Base-by-base conservation (phyloP, 495 filamentous ascomycete genomes). In the Talaromyces nanjingensis region DNA sequence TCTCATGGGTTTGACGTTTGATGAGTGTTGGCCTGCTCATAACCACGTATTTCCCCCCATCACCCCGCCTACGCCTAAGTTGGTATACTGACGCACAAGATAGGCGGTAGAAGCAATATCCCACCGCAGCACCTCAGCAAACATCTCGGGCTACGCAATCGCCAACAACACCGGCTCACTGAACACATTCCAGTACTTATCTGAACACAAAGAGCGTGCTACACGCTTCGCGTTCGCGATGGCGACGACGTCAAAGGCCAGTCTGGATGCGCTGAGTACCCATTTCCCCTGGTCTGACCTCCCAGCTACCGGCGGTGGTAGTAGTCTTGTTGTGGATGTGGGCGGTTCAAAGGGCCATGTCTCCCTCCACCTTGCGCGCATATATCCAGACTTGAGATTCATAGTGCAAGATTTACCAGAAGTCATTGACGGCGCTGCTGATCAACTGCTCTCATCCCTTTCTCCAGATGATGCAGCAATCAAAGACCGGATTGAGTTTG, bases 341-440 rank as follows among this genome's bases (percentile, higher is more conserved):
- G 75, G 75, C 12, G 75, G 75, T 45, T 69, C 70, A 42, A 64
- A 66, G 14, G 74, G 75, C 11, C 61, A 65, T 54, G 68, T 68
- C 37, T 66, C 69, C 45, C 61, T 72, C 37, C 68, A 68, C 6
- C 64, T 78, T 16, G 69, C 73, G 31, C 56, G 67, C 29, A 39
- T 27, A 8, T 72, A 67, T 52, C 67, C 68, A 14, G 18, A 64
- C 14, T 63, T 76, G 11, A 65, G 59, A 2, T 68, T 86, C 65
- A 71, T 86, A 16, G 84, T 86, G 25, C 82, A 86, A 65, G 85
- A 87, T 66, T 70, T 83, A 31, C 73, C 72, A 1, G 74, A 77
- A 55, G 81, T 79, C 11, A 67, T 84, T 22, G 29, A 52, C 25
- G 60, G 60, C 4, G 60, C 42, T 33, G 45, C 27, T 5, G 47